Evolutionary conservation across 306 rosid species (phyloP).

Genomic region (Vigna hirtella): DNA sequence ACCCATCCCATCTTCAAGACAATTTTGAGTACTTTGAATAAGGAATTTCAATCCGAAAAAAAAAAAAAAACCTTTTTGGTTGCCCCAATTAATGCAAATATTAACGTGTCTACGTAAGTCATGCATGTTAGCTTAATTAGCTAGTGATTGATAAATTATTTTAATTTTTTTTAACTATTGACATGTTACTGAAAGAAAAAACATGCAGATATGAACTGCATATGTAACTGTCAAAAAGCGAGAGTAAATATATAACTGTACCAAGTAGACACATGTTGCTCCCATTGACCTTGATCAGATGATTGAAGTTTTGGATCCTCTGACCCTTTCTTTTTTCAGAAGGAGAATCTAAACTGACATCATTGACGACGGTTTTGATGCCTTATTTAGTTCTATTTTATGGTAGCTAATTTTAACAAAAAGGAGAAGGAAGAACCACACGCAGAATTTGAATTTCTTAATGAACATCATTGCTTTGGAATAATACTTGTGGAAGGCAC

Average conservation of each 20-base stretch:
- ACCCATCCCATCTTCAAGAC: too few species aligned
- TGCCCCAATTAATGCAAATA: not conserved
- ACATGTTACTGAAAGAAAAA: not conserved
- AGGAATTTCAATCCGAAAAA: too few species aligned
- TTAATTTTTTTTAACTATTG: not conserved
- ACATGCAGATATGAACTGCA: not conserved
- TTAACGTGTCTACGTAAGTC: too few species aligned
- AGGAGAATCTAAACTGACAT: constrained; percentile 41
- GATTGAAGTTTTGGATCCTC: constrained; percentile 10
- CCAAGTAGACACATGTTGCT: not conserved
- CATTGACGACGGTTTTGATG: constrained; percentile 1
- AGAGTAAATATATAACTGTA: constrained; percentile 13
- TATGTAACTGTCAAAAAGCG: not conserved
- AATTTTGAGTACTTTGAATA: too few species aligned
- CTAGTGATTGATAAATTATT: not conserved
- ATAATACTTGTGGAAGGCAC: constrained; percentile 35
- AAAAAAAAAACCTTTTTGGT: too few species aligned
- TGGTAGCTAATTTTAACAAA: not conserved
- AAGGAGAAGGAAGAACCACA: not conserved
- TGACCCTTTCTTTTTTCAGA: not conserved
- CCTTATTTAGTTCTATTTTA: not conserved
- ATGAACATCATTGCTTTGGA: not conserved
- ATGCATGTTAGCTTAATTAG: not conserved
- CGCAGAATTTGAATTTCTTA: not conserved
- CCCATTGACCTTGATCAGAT: constrained; percentile 35